A percentile compares a stretch with the other conserved stretches of the same genome.
These are phyloP conservation scores for Wickerhamomyces pijperi DNA, from an alignment of 805 yeast species.

Conservation along the genomic window DNA sequence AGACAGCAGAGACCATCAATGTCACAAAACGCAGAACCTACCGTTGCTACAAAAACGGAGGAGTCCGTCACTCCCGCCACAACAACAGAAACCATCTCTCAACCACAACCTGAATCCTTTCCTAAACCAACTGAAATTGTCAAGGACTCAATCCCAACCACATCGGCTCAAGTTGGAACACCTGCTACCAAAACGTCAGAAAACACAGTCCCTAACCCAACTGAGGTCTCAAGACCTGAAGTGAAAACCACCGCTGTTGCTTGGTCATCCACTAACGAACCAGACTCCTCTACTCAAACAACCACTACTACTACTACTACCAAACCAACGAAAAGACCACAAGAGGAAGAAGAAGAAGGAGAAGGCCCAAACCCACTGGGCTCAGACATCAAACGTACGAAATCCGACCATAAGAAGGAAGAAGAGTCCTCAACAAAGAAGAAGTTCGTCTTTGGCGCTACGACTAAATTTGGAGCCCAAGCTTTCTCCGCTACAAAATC, in stretches of 20 bases:
- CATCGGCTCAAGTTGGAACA: not conserved
- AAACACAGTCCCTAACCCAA: not conserved
- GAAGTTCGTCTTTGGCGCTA: conserved; percentile 45
- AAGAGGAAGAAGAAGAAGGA: not conserved
- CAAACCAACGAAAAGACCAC: not conserved
- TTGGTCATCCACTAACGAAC: not conserved
- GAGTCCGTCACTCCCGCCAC: not conserved
- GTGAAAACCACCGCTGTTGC: not conserved
- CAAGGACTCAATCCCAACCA: no score
- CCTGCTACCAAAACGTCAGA: not conserved
- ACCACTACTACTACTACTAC: not conserved
- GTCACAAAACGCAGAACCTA: not conserved
- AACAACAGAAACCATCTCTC: not conserved
- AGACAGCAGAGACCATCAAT: no score
- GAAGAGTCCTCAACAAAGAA: conserved; percentile 6
- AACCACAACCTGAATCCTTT: no score
- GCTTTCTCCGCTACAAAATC: conserved; percentile 25
- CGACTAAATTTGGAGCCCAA: conserved; percentile 34
- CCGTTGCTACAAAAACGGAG: not conserved
- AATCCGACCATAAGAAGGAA: conserved; percentile 1
- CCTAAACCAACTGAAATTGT: no score
- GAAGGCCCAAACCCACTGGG: not conserved
- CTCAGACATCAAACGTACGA: not conserved
- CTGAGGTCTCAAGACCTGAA: not conserved
- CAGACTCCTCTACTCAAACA: no score